Percentiles rank a stretch among this genome's conserved stretches.
These are phyloP conservation scores for Otatea glauca DNA, from an alignment of 176 grass and related monocot species.

Conservation along the genomic window DNA sequence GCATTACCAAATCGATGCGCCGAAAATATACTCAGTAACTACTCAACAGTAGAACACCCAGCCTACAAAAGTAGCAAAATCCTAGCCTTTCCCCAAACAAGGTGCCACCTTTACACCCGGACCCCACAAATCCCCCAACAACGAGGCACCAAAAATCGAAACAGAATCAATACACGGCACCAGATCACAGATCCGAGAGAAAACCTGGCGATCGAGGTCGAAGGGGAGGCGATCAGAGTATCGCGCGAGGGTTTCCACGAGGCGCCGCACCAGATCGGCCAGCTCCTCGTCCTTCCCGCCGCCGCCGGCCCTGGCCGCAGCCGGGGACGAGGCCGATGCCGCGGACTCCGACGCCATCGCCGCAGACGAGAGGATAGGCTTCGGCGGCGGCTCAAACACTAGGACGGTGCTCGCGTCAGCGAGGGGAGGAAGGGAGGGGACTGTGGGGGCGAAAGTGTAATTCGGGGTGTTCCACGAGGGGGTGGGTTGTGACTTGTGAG, in stretches of 20 bases:
- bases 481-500: constrained; percentile 4
- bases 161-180: background rate
- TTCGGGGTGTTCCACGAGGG: constrained; percentile 28
- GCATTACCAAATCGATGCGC: constrained; percentile 25
- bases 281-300: constrained; percentile 81
- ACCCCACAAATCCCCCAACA: constrained; percentile 21
- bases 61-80: background rate
- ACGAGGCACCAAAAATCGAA: constrained; percentile 20
- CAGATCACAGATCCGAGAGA: constrained; percentile 45
- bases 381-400: constrained; percentile 27
- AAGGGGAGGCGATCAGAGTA: constrained; percentile 86
- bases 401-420: constrained; percentile 28
- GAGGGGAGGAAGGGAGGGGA: background rate
- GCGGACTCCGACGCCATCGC: constrained; percentile 43
- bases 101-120: background rate
- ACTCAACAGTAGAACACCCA: background rate
- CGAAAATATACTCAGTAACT: constrained; percentile 24
- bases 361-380: background rate
- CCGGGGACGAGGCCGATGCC: constrained; percentile 30
- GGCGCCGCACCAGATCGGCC: constrained; percentile 84
- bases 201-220: constrained; percentile 87
- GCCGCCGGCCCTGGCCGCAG: constrained; percentile 25
- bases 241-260: constrained; percentile 66
- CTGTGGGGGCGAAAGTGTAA: constrained; percentile 8
- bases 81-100: constrained; percentile 29